Evolutionary conservation across 2,329 filamentous ascomycete genomes (phyloP).

Genomic region (Aspergillus pseudoviridinutans): DNA sequence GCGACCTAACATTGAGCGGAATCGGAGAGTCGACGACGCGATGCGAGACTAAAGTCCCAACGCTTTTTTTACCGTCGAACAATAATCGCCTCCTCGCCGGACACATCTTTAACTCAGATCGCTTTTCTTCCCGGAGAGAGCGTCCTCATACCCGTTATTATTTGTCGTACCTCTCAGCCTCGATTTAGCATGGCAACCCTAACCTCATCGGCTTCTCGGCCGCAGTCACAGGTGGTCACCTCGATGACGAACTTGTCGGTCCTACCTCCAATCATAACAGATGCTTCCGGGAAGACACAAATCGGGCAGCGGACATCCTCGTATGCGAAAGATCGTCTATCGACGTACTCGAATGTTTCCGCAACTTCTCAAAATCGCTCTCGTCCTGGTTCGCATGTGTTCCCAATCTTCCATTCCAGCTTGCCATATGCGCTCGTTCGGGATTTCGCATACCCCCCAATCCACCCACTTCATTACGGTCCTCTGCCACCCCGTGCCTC

Average conservation of each 20-base stretch:
- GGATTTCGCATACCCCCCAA: slow-evolving; percentile 86
- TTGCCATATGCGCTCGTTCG: slow-evolving; percentile 85
- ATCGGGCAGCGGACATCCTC: slow-evolving; percentile 67
- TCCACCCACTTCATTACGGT: slow-evolving; percentile 88
- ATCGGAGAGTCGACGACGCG: slow-evolving; percentile 24
- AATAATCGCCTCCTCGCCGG: slow-evolving; percentile 12
- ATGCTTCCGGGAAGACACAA: slow-evolving; percentile 53
- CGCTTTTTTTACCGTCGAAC: slow-evolving; percentile 20
- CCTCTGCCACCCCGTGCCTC: slow-evolving; percentile 72
- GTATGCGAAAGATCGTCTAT: slow-evolving; percentile 75
- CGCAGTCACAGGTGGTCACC: slow-evolving; percentile 24
- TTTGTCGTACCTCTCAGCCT: neutral
- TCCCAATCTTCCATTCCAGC: slow-evolving; percentile 79
- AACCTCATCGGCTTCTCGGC: slow-evolving; percentile 33
- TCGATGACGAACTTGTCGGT: slow-evolving; percentile 26
- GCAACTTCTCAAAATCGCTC: slow-evolving; percentile 57
- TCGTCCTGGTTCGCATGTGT: slow-evolving; percentile 74
- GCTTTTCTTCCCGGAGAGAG: neutral
- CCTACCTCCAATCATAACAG: slow-evolving; percentile 50
- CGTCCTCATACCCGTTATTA: neutral
- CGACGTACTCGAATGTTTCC: slow-evolving; percentile 74
- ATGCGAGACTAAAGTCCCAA: slow-evolving; percentile 32
- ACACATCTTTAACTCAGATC: slow-evolving; percentile 16
- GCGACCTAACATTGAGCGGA: neutral
- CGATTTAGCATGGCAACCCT: slow-evolving; percentile 30